Percentiles rank a stretch among this genome's conserved stretches.
phyloP scores from a whole-genome alignment of 768 basidiomycete genomes.

The Xerocomellus amylosporus region DNA sequence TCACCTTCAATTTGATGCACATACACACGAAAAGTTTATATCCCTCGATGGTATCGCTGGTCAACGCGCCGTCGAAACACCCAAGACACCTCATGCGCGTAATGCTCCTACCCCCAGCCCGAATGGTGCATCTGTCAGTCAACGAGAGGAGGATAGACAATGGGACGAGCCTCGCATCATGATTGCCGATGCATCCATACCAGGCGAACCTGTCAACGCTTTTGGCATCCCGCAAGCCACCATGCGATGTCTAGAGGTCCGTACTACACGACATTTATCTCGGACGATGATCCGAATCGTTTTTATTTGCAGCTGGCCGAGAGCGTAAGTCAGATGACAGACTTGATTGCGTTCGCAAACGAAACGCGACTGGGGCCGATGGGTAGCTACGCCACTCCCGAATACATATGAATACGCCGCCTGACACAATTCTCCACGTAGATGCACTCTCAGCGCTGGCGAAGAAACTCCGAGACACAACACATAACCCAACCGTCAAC shows the following conservation, averaged over 20 bases:
- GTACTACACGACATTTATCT: conserved; percentile 15
- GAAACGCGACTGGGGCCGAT: conserved; percentile 57
- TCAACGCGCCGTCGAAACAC: conserved; percentile 41
- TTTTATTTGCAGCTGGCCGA: conserved; percentile 59
- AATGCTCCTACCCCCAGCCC: conserved; percentile 36
- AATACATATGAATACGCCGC: conserved; percentile 24
- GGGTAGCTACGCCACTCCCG: conserved; percentile 47
- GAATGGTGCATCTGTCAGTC: conserved; percentile 25
- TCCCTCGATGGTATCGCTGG: conserved; percentile 62
- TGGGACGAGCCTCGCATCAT: conserved; percentile 66
- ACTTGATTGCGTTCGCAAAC: conserved; percentile 65
- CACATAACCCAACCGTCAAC: conserved; percentile 14
- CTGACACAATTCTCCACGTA: conserved; percentile 30
- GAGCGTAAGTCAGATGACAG: conserved; percentile 76
- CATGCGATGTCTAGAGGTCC: conserved; percentile 82
- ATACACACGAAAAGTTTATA: conserved; percentile 70
- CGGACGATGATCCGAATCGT: conserved; percentile 1
- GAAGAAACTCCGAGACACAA: conserved; percentile 36
- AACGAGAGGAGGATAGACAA: conserved; percentile 52
- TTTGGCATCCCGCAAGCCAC: conserved; percentile 88
- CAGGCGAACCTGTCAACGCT: conserved; percentile 81
- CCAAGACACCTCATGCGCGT: conserved; percentile 36
- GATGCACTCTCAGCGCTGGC: conserved; percentile 45
- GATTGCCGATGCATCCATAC: conserved; percentile 63
- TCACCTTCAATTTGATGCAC: conserved; percentile 70